Evolutionary conservation across 345 rosid genomes (phyloP).

Genomic region (Turritis glabra): DNA sequence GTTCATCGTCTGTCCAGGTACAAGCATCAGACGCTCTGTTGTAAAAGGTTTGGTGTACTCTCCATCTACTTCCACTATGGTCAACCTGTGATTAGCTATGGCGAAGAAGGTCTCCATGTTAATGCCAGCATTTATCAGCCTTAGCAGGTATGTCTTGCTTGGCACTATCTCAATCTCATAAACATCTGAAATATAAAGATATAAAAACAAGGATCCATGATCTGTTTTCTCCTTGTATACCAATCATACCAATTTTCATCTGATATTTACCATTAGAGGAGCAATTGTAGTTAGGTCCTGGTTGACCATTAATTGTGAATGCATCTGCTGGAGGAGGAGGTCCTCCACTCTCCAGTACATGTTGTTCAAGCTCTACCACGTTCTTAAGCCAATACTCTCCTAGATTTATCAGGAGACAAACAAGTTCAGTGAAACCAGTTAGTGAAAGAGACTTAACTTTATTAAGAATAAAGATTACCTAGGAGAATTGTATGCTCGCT

Average conservation of each 20-base stretch:
- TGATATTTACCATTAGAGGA: slow-evolving; percentile 54
- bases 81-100: slow-evolving; percentile 75
- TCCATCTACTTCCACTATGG: slow-evolving; percentile 80
- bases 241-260: not conserved
- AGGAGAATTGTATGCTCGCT: slow-evolving; percentile 66
- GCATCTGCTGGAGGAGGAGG: slow-evolving; percentile 75
- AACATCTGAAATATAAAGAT: slow-evolving; percentile 52
- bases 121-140: slow-evolving; percentile 76
- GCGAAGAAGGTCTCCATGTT: slow-evolving; percentile 83
- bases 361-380: slow-evolving; percentile 57
- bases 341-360: slow-evolving; percentile 65
- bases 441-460: not conserved
- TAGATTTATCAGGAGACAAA: slow-evolving; percentile 22
- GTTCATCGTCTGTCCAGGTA: slow-evolving; percentile 87
- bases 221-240: not conserved
- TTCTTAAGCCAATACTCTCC: slow-evolving; percentile 87
- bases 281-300: slow-evolving; percentile 86
- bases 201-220: not conserved
- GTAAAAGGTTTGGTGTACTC: slow-evolving; percentile 77
- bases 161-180: slow-evolving; percentile 62
- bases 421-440: slow-evolving; percentile 4
- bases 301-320: slow-evolving; percentile 79
- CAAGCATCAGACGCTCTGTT: slow-evolving; percentile 75
- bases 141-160: slow-evolving; percentile 68
- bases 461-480: slow-evolving; percentile 40